These are phyloP conservation scores for Entonaema liquescens DNA, from an alignment of 495 filamentous ascomycete genomes.

Conservation along the genomic window DNA sequence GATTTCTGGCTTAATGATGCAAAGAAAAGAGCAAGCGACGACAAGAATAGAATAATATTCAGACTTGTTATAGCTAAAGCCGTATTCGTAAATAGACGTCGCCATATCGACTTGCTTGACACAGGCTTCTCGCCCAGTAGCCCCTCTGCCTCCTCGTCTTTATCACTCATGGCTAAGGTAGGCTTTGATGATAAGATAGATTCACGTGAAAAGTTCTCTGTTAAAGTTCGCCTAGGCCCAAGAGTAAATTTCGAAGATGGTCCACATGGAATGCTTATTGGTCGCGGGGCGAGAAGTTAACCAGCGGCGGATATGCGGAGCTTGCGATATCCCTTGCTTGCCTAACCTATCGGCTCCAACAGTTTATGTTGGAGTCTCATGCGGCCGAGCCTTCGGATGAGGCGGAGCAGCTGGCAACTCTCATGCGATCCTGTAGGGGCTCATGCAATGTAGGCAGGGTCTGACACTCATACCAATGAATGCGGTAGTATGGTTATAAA, in stretches of 20 bases:
- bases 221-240: background rate
- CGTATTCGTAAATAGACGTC: background rate
- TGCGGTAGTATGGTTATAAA: background rate
- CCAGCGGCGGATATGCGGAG: background rate
- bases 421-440: background rate
- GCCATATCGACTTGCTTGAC: background rate
- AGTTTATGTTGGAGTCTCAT: background rate
- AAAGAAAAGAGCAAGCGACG: slow-evolving; percentile 26
- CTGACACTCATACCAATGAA: background rate
- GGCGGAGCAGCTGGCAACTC: background rate
- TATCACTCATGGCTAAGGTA: background rate
- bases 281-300: background rate
- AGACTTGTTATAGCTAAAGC: slow-evolving; percentile 11
- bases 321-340: background rate
- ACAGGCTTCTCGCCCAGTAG: slow-evolving; percentile 15
- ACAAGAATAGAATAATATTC: slow-evolving; percentile 23
- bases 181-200: background rate
- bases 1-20: slow-evolving; percentile 1
- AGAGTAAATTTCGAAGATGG: background rate
- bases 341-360: background rate
- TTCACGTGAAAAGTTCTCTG: background rate
- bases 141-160: slow-evolving; percentile 15
- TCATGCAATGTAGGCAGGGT: background rate
- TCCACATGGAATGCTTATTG: background rate
- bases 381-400: background rate